Conservation (phyloP, 2,329 filamentous ascomycete genomes). For the Talaromyces sp. region DNA sequence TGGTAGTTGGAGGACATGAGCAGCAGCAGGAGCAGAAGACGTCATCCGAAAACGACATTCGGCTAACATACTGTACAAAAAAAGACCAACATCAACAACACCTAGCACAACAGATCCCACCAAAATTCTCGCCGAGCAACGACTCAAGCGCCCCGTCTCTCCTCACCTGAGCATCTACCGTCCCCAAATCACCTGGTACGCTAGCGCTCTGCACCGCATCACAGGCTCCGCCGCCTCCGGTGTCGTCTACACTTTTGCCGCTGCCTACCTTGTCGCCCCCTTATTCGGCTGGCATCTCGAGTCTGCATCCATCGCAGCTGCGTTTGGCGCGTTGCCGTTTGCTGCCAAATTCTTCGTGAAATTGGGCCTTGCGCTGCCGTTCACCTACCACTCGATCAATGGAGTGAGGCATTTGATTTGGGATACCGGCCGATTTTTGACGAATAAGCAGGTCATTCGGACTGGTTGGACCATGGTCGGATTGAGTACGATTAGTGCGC, state of each 20-base stretch:
- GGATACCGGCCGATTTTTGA: constrained; percentile 62
- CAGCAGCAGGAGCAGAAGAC: neutral
- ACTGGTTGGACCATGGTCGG: constrained; percentile 63
- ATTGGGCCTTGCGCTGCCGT: constrained; percentile 57
- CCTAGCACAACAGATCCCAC: constrained; percentile 33
- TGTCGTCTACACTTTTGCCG: constrained; percentile 72
- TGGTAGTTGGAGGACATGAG: neutral
- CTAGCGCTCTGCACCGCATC: constrained; percentile 73
- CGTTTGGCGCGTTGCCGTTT: constrained; percentile 60
- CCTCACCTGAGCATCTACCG: constrained; percentile 86
- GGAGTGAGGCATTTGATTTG: constrained; percentile 69
- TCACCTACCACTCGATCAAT: constrained; percentile 66
- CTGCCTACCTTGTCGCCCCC: constrained; percentile 76
- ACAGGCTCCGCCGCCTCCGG: constrained; percentile 72
- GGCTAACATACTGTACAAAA: constrained; percentile 22
- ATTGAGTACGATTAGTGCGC: constrained; percentile 49
- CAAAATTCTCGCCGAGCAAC: constrained; percentile 73
- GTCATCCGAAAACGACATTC: constrained; percentile 20
- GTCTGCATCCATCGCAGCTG: constrained; percentile 59
- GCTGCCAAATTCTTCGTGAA: constrained; percentile 59
- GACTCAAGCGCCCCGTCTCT: constrained; percentile 72
- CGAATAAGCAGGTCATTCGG: constrained; percentile 61
- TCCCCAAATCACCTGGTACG: constrained; percentile 79
- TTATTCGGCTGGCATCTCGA: constrained; percentile 68
- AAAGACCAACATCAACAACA: constrained; percentile 31